These are phyloP conservation scores for Umbelopsis ramanniana DNA, from an alignment of 192 early-diverging fungal genomes.

Conservation along the genomic window DNA sequence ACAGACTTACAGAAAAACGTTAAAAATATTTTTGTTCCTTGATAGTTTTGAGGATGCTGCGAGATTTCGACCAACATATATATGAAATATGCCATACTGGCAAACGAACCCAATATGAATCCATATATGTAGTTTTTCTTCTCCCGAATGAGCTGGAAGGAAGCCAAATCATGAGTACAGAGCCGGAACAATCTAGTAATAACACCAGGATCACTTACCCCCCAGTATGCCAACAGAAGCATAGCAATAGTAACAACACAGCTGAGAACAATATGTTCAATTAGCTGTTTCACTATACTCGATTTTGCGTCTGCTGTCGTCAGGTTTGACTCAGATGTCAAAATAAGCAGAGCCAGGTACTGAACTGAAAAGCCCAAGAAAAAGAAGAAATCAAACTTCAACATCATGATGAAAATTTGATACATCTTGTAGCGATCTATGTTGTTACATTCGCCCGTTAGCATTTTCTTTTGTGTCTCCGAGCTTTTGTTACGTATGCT, in stretches of 20 bases:
- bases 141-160: conserved; percentile 53
- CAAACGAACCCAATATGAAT: conserved; percentile 62
- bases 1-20: conserved; percentile 62
- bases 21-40: conserved; percentile 55
- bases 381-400: conserved; percentile 84
- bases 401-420: conserved; percentile 79
- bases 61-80: conserved; percentile 67
- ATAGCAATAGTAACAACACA: conserved; percentile 50
- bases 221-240: conserved; percentile 56
- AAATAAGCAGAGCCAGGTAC: conserved; percentile 66
- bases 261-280: conserved; percentile 53
- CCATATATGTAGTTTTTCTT: conserved; percentile 58
- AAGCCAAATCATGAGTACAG: neutral
- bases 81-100: conserved; percentile 71
- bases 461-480: neutral
- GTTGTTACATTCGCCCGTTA: neutral
- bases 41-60: conserved; percentile 36
- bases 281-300: conserved; percentile 37
- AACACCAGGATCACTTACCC: conserved; percentile 46
- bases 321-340: conserved; percentile 37
- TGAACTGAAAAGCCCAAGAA: conserved; percentile 81
- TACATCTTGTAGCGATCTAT: conserved; percentile 74
- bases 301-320: conserved; percentile 23
- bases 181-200: neutral
- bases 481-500: neutral